Base-by-base conservation (phyloP, 176 grass and related monocot species). In the Dactylis glomerata region DNA sequence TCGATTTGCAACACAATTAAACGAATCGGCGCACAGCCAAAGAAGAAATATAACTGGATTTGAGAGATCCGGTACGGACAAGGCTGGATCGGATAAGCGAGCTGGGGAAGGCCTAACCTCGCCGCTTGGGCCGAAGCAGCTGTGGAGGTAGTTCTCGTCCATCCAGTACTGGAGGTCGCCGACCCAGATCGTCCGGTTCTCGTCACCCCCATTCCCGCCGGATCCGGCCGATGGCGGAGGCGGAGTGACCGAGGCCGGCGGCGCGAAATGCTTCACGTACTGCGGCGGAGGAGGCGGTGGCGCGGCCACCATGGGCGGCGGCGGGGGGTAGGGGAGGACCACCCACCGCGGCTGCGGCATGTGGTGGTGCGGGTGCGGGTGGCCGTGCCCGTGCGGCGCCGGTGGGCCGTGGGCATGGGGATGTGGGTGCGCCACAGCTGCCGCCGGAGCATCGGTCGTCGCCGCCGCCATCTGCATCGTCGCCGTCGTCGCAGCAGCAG, bases 181-280 rank as follows among this genome's bases (percentile, higher is more conserved):
- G 6, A 91, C 82, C 90, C 90, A 91, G 82, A 91, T 91, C 77
- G 90, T 91, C 64, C 86, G 72, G 90, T 91, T 91, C 78, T 88
- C 85, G 67, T 91, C 84, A 62, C 64, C 54, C 51, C 79, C 88
- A 46, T 90, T 86, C 14, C 86, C 77, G 44, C 81, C 82, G 44
- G 82, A 85, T 88, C 82, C 77, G 26, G 44, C 79, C 10, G 82
- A 57, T 46, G 84, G 83, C 74, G 80, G 88, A 14, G 84, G 88
- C 79, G 88, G 88, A 10, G 88, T 82, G 1, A 86, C 79, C 69
- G 90, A 84, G 34, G 82, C 59, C 54, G 82, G 77, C 28, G 81
- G 82, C 54, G 65, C 72, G 52, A 88, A 88, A 65, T 91, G 86
- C 72, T 88, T 87, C 27, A 61, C 82, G 78, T 72, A 88, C 55